Conservation (phyloP, 2,329 filamentous ascomycete genomes). For the Dactylonectria estremocensis region DNA sequence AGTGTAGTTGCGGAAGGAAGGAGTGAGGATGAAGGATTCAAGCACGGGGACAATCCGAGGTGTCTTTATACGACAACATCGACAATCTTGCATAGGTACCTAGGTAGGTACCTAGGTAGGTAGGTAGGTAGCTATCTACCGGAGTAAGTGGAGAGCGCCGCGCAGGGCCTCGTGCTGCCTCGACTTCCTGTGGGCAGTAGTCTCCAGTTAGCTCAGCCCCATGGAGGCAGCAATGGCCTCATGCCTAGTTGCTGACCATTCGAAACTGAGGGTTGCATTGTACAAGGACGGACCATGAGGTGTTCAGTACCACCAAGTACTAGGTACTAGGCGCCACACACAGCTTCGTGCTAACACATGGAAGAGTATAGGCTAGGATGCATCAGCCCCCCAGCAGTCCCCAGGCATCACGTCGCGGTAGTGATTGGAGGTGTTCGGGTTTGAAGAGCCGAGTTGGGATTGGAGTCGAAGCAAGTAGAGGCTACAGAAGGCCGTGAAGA, state of each 20-base stretch:
- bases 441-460: neutral
- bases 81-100: neutral
- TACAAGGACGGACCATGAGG: neutral
- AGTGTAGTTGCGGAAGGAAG: neutral
- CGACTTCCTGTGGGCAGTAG: neutral
- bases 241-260: conserved; percentile 11
- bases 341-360: neutral
- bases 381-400: neutral
- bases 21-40: neutral
- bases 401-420: neutral
- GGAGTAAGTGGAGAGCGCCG: too few species aligned
- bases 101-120: too few species aligned
- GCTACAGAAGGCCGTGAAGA: neutral
- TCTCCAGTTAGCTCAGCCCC: conserved; percentile 15
- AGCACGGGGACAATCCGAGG: neutral
- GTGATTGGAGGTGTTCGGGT: neutral
- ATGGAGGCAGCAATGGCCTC: conserved; percentile 18
- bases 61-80: neutral
- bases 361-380: neutral
- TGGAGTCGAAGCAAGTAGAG: neutral
- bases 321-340: neutral
- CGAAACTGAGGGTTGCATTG: neutral
- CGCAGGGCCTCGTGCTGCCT: neutral
- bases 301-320: too few species aligned
- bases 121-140: too few species aligned